phyloP scores from a whole-genome alignment of 2,329 filamentous ascomycete species.

The Myriosclerotinia curreyana region DNA sequence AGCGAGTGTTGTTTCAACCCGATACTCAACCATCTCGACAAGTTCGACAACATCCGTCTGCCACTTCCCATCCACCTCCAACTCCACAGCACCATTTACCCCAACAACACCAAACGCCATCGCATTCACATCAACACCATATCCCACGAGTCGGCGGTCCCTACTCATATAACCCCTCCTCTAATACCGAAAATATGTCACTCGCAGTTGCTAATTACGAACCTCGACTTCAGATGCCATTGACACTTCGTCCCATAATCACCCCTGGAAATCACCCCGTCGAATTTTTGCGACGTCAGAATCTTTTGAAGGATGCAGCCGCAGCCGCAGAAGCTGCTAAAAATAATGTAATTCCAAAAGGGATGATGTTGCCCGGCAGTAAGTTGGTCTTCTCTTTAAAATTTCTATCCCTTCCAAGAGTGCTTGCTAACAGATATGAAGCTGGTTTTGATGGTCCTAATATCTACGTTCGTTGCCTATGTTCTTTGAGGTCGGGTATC shows the following conservation, averaged over 20 bases:
- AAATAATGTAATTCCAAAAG: slow-evolving; percentile 44
- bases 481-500: slow-evolving; percentile 77
- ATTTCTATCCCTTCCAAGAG: background rate
- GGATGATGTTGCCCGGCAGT: slow-evolving; percentile 63
- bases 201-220: slow-evolving; percentile 67
- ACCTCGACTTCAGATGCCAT: slow-evolving; percentile 57
- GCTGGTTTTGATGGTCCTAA: slow-evolving; percentile 72
- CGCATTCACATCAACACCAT: slow-evolving; percentile 35
- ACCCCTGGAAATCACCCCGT: slow-evolving; percentile 72
- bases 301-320: slow-evolving; percentile 42
- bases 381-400: slow-evolving; percentile 41
- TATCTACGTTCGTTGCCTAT: slow-evolving; percentile 85
- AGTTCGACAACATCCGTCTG: slow-evolving; percentile 57
- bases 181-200: slow-evolving; percentile 55
- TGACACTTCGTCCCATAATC: slow-evolving; percentile 68
- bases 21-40: slow-evolving; percentile 66
- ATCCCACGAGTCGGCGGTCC: slow-evolving; percentile 40
- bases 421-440: slow-evolving; percentile 28
- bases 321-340: slow-evolving; percentile 38
- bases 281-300: slow-evolving; percentile 61
- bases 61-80: slow-evolving; percentile 40
- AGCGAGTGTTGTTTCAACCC: slow-evolving; percentile 80
- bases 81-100: slow-evolving; percentile 32
- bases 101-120: slow-evolving; percentile 22
- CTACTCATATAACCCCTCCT: slow-evolving; percentile 50